Conservation (phyloP, 306 rosid genomes). For the Cotoneaster glaucophyllus region DNA sequence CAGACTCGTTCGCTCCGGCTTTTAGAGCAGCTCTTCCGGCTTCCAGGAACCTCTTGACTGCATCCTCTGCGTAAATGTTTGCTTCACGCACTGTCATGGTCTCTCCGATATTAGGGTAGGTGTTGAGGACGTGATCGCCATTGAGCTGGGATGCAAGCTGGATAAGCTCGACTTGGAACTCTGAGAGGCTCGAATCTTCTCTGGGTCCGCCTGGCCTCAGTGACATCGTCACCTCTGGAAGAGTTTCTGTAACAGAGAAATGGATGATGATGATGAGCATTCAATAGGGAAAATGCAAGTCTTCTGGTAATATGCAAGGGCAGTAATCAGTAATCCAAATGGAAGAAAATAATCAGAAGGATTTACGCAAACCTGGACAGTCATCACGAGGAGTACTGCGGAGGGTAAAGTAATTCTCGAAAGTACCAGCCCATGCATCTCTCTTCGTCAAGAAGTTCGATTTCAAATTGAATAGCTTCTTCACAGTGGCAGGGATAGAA, state of each 20-base stretch:
- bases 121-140: constrained; percentile 69
- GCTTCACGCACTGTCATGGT: constrained; percentile 76
- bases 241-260: constrained; percentile 46
- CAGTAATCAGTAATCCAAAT: background rate
- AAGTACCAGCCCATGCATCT: constrained; percentile 98
- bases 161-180: constrained; percentile 80
- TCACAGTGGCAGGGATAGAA: constrained; percentile 83
- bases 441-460: constrained; percentile 93
- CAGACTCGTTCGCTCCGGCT: constrained; percentile 88
- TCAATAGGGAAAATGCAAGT: background rate
- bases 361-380: constrained; percentile 73
- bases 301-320: background rate
- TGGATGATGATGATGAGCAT: background rate
- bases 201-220: constrained; percentile 71
- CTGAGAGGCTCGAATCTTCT: constrained; percentile 69
- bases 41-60: constrained; percentile 84
- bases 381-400: constrained; percentile 76
- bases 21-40: constrained; percentile 74
- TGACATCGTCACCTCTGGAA: constrained; percentile 51
- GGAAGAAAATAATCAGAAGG: constrained; percentile 2
- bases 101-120: constrained; percentile 73
- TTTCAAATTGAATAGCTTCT: constrained; percentile 86
- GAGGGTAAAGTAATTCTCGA: constrained; percentile 61
- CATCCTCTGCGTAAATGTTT: constrained; percentile 82
- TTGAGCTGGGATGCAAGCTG: constrained; percentile 95